Evolutionary conservation across 139 green algal species (phyloP), one percentile per base, ranked within the genome.

Genomic region (Gonium pectorale): DNA sequence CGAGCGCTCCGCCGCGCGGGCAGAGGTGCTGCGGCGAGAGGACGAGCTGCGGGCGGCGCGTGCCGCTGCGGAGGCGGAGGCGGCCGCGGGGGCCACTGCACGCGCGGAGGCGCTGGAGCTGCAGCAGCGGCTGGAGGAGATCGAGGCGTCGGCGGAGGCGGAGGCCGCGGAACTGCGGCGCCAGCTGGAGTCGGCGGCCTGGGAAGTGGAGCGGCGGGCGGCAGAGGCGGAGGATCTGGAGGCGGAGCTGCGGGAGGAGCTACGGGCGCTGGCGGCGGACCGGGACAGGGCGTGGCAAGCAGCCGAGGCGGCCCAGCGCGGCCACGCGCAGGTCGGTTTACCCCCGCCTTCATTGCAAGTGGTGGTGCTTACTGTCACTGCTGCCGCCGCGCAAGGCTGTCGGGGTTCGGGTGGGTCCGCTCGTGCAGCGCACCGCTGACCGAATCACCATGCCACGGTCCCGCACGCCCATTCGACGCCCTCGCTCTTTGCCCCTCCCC

Each of bases 141-240:
- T 11, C 27, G 8, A 33, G 59, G 74, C 74, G 40, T 40, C 60
- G 59, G 40, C n/a, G 40, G 74, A 82, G 41, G 59, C 43, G 21
- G 38, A 22, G 74, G 41, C 9, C 5, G 59, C 6, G 56, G 74
- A 82, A 41, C 59, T 82, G 59, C 56, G 59, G 38, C 40, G 31
- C 41, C 59, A 82, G 74, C 29, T 82, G 38, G 59, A 82, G 37
- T 59, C 54, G 60, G 74, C 59, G 24, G 60, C 41, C 2, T 72
- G 74, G 74, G 74, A 82, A 43, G 59, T 41, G 2, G 52, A 60
- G 38, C 38, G 40, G 73, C 54, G 40, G 0, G 73, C 37, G 40
- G 59, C 37, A 19, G 74, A 40, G 29, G 74, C 38, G 24, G 73
- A 40, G 24, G 54, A 24, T 8, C 73, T 54, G 54, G 73, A 81